Conservation (phyloP, 2,329 filamentous ascomycete species). For the Polychaeton citri region DNA sequence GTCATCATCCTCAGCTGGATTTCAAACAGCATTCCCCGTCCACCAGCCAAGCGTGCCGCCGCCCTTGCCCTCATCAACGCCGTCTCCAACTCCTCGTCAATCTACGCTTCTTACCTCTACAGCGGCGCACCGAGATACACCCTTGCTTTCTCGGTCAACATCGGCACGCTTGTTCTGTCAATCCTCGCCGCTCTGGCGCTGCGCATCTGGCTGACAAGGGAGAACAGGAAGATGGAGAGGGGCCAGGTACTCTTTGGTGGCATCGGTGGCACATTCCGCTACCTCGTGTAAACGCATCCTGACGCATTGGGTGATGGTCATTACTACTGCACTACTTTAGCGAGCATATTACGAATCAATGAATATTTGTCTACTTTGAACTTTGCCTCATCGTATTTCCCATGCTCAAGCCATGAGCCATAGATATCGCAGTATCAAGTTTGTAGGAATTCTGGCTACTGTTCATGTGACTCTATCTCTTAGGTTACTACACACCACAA, state of each 20-base stretch:
- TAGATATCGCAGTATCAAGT: no score
- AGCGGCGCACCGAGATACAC: conserved; percentile 15
- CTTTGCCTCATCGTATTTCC: no score
- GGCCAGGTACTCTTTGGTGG: conserved; percentile 43
- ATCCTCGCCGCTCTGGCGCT: conserved; percentile 51
- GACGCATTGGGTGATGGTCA: no score
- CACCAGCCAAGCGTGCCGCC: conserved; percentile 41
- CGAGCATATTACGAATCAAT: no score
- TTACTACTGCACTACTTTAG: no score
- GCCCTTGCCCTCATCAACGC: conserved; percentile 44
- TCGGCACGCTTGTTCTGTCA: conserved; percentile 48
- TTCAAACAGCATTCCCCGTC: conserved; percentile 36
- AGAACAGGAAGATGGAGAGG: conserved; percentile 58
- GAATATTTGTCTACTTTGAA: no score
- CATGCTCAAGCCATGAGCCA: no score
- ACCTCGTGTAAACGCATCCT: neutral
- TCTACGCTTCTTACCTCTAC: conserved; percentile 41
- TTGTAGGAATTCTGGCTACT: no score
- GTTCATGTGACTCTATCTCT: no score
- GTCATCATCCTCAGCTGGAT: conserved; percentile 48
- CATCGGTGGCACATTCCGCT: conserved; percentile 8
- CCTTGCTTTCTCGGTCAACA: conserved; percentile 56
- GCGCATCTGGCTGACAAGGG: conserved; percentile 46
- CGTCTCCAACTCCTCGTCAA: conserved; percentile 39
- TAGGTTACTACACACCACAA: no score